These are phyloP conservation scores for Alnus glutinosa DNA, from an alignment of 306 rosid genomes.

Conservation along the genomic window DNA sequence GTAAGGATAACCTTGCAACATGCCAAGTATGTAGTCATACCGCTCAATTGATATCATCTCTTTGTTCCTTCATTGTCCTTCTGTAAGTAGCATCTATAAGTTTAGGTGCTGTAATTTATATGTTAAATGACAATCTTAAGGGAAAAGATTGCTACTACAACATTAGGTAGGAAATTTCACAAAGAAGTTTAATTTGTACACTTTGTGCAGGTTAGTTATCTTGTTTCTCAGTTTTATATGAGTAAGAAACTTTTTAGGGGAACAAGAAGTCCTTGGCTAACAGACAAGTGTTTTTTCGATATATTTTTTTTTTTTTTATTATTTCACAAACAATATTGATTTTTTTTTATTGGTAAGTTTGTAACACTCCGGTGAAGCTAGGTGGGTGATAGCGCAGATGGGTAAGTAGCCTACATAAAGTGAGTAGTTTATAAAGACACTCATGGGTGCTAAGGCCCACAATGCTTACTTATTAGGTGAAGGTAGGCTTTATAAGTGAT, in stretches of 20 bases:
- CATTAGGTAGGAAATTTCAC: neutral
- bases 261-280: neutral
- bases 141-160: neutral
- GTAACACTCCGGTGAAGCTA: too few species aligned
- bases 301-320: neutral
- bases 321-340: neutral
- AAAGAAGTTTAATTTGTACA: neutral
- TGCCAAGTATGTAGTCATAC: conserved; percentile 60
- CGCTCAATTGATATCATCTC: neutral
- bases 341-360: too few species aligned
- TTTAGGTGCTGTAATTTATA: neutral
- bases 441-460: too few species aligned
- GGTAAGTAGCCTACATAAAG: too few species aligned
- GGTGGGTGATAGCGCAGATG: too few species aligned
- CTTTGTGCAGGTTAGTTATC: neutral
- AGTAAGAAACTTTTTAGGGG: neutral
- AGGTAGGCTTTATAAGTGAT: too few species aligned
- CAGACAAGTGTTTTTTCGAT: neutral
- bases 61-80: neutral
- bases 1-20: conserved; percentile 65
- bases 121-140: neutral
- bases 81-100: neutral
- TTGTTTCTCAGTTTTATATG: neutral
- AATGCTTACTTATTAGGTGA: too few species aligned
- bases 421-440: too few species aligned